Conservation (phyloP, 2,329 filamentous ascomycete species). For the Fusarium buharicum region DNA sequence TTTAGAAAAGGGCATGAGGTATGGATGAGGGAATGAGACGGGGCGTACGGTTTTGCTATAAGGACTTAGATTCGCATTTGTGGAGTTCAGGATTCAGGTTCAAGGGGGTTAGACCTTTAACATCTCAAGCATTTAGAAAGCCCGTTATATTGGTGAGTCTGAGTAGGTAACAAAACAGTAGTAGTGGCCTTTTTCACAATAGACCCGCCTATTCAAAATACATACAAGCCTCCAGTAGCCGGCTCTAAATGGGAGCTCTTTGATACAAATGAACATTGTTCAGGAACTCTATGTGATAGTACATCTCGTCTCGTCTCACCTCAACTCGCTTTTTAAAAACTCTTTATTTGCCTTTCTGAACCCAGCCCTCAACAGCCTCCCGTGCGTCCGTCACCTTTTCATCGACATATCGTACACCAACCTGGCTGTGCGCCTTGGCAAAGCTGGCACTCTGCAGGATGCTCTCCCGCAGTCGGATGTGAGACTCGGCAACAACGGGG, state of each 20-base stretch:
- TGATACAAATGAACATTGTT: conserved; percentile 50
- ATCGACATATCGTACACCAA: conserved; percentile 78
- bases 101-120: conserved; percentile 7
- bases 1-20: conserved; percentile 2
- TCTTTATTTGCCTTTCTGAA: conserved; percentile 83
- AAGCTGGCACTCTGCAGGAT: conserved; percentile 77
- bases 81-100: conserved; percentile 36
- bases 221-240: conserved; percentile 33
- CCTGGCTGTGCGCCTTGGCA: conserved; percentile 77
- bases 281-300: conserved; percentile 51
- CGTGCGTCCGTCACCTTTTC: conserved; percentile 81
- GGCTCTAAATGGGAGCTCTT: conserved; percentile 19
- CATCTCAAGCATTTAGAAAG: conserved; percentile 1
- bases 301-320: conserved; percentile 51
- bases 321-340: conserved; percentile 46
- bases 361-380: conserved; percentile 85
- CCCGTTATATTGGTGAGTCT: conserved; percentile 6
- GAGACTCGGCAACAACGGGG: conserved; percentile 83
- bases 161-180: conserved; percentile 2
- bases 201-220: conserved; percentile 29
- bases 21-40: background rate
- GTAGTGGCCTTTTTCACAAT: conserved; percentile 1
- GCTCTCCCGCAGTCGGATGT: conserved; percentile 76
- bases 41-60: conserved; percentile 14
- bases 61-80: conserved; percentile 29